Conservation (phyloP, 1,284 basidiomycete species). For the Puccinia coronata region DNA sequence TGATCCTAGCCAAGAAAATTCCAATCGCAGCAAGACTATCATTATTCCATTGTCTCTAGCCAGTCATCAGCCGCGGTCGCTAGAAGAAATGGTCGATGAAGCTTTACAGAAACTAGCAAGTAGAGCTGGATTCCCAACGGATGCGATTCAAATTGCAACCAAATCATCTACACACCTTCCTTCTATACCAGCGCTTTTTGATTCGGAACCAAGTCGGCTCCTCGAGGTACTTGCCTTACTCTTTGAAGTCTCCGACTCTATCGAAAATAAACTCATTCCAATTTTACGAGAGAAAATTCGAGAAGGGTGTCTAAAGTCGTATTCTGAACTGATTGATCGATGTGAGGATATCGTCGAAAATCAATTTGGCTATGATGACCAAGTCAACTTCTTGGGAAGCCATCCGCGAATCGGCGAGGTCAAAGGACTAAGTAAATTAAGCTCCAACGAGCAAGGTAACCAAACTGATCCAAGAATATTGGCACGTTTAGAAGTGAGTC, state of each 20-base stretch:
- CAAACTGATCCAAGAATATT: constrained; percentile 54
- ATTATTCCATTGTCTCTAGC: neutral
- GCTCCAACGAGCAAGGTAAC: constrained; percentile 74
- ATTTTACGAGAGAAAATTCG: constrained; percentile 64
- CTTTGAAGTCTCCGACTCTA: constrained; percentile 43
- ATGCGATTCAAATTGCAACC: too few relatives aligned
- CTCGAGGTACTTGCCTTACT: constrained; percentile 30
- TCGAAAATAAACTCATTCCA: constrained; percentile 34
- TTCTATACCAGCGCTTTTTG: constrained; percentile 10
- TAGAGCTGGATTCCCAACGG: neutral
- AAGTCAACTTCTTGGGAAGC: constrained; percentile 72
- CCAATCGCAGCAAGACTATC: constrained; percentile 14
- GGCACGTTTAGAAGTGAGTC: constrained; percentile 53
- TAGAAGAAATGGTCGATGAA: constrained; percentile 17
- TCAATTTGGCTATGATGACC: constrained; percentile 66
- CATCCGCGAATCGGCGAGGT: constrained; percentile 87
- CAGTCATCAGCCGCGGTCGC: neutral
- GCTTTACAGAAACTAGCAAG: constrained; percentile 1
- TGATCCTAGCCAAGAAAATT: constrained; percentile 33
- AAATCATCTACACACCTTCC: neutral
- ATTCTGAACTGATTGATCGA: constrained; percentile 67
- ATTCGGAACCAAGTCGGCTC: neutral
- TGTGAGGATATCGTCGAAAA: constrained; percentile 64
- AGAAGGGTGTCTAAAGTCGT: constrained; percentile 59
- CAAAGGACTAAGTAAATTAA: constrained; percentile 69